Evolutionary conservation across 352 stramenopile species (phyloP).

Genomic region (Phytophthora fragariae): DNA sequence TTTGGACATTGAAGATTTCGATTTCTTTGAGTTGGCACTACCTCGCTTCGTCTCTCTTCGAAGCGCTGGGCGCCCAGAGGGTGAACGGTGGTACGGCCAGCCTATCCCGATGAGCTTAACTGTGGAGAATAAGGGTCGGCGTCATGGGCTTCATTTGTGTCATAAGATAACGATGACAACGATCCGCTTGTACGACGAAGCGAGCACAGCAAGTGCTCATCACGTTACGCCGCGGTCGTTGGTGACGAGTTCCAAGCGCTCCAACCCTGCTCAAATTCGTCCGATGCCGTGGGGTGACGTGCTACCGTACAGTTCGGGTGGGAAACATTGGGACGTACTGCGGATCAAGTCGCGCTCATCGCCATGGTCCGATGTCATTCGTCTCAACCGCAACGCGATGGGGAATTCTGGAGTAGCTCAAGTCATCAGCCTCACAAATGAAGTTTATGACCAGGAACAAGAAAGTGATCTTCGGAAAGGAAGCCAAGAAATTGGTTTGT

Average conservation of each 20-base stretch:
- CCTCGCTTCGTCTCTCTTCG: slow-evolving; percentile 87
- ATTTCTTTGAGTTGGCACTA: slow-evolving; percentile 86
- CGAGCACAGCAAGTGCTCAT: slow-evolving; percentile 84
- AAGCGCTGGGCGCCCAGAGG: slow-evolving; percentile 84
- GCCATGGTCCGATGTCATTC: slow-evolving; percentile 87
- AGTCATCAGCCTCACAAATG: slow-evolving; percentile 85
- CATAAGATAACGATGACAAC: slow-evolving; percentile 90
- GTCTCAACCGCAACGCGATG: slow-evolving; percentile 89
- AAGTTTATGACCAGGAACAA: slow-evolving; percentile 65
- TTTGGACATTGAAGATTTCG: slow-evolving; percentile 80
- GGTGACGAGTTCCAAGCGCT: slow-evolving; percentile 73
- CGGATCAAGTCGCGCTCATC: slow-evolving; percentile 79
- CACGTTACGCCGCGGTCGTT: slow-evolving; percentile 83
- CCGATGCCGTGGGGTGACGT: slow-evolving; percentile 85
- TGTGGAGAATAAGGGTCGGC: slow-evolving; percentile 67
- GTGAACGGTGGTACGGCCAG: slow-evolving; percentile 85
- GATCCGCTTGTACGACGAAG: slow-evolving; percentile 89
- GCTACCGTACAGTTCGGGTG: slow-evolving; percentile 73
- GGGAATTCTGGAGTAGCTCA: slow-evolving; percentile 89
- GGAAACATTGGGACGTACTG: slow-evolving; percentile 87
- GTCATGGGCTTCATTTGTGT: slow-evolving; percentile 83
- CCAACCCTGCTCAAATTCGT: slow-evolving; percentile 81
- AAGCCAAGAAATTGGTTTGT: slow-evolving; percentile 84
- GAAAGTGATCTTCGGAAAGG: slow-evolving; percentile 70
- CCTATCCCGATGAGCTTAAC: slow-evolving; percentile 68